Evolutionary conservation across 2,329 filamentous ascomycete genomes (phyloP), one percentile per base, ranked within the genome.

Genomic region (Talaromyces sp.): DNA sequence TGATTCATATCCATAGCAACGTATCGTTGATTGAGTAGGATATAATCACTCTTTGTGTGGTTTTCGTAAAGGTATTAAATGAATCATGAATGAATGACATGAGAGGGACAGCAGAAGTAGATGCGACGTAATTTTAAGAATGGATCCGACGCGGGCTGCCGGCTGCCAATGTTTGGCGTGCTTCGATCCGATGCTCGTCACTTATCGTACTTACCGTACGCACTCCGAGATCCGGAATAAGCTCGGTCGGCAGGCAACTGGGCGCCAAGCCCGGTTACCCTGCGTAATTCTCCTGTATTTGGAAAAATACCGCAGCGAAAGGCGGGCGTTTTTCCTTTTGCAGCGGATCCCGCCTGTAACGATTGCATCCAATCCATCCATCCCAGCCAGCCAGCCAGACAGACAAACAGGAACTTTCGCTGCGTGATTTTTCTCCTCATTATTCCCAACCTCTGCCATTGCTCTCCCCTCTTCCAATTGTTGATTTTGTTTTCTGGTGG

Each of bases 381-480:
- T n/a, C n/a, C n/a, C n/a, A n/a, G n/a, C n/a, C n/a, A n/a, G n/a
- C n/a, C n/a, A n/a, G n/a, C n/a, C 54, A 56, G 9, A 39, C 52
- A 23, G 52, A 21, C 9, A 55, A 55, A 33, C 33, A 55, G n/a
- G 44, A 58, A 48, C 56, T 58, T 58, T 48, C 44, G 57, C 57
- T 48, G 56, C 57, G 33, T 25, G n/a, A 46, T 59, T 59, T 62
- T 60, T 62, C 54, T 50, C 28, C 44, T 59, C 67, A 66, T 62
- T 66, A 66, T 58, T 64, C 59, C 63, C 65, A 62, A 63, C 60
- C 60, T 59, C 62, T 65, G 62, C 61, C 54, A 64, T 62, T 61
- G 60, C 57, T 62, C 48, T 62, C 58, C 61, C 58, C 33, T 58
- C 60, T 28, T 39, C 28, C 50, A 35, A 21, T 54, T 37, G n/a